Base-by-base conservation (phyloP, 2,329 filamentous ascomycete species). In the Nigrograna mackinnonii region DNA sequence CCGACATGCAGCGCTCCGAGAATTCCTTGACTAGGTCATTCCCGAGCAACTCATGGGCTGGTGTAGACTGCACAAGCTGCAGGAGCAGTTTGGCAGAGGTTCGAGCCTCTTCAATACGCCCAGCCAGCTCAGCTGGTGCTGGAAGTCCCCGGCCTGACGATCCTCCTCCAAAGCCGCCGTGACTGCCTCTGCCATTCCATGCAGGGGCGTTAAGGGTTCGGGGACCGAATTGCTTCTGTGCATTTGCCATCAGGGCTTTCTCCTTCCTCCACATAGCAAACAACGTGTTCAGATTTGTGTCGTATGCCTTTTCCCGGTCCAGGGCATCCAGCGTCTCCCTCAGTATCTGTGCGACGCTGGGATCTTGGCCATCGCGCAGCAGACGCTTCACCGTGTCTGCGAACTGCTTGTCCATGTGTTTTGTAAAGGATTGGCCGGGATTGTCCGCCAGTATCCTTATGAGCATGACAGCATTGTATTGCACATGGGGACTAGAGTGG, bases 381-480 rank as follows among this genome's bases (percentile, higher is more conserved):
- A 96, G 70, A 31, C 88, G 80, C 70, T 91, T 92, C 13, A 88
- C 72, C 1, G 84, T 84, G 31, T 86, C 79, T 39, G 88, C 82
- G 62, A 96, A 97, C 59, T 89, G 89, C 61, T 85, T 79, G 68
- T 96, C 91, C 31, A 97, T 70, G 66, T 95, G 91, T 54, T 87
- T 82, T n/a, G 92, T 96, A 62, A 99, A 99, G 2, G 84, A 90
- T 39, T 80, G 79, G 21, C 92, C 92, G 0, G 94, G 94, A 66
- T 99, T 96, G 68, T 97, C 91, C 55, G 85, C 79, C 52, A 99
- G 76, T 60, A 99, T 99, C 48, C 92, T 86, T 55, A 95, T 78
- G 42, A 99, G 80, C 94, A 97, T 97, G 60, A 97, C 84, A 50
- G 90, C 87, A 72, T 97, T 96, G 78, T 96, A 97, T 69, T 97